These are phyloP conservation scores for Cyberlindnera suaveolens DNA, from an alignment of 805 yeast genomes.

Conservation along the genomic window DNA sequence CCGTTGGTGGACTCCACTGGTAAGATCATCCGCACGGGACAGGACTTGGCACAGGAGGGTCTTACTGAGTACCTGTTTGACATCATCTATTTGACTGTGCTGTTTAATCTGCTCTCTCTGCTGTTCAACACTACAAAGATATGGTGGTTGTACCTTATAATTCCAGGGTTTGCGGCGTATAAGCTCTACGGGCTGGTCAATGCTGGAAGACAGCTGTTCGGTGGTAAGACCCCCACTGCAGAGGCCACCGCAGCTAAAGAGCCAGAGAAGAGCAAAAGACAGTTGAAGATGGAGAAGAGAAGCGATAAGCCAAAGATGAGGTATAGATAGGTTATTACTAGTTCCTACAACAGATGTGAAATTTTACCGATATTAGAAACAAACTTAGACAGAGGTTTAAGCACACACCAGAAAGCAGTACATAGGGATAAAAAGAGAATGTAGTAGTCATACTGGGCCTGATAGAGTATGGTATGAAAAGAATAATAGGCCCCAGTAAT, in stretches of 20 bases:
- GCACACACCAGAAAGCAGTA: not conserved
- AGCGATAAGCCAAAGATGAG: conserved; percentile 32
- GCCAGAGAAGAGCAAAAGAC: conserved; percentile 33
- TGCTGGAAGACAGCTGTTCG: conserved; percentile 22
- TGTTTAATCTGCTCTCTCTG: conserved; percentile 39
- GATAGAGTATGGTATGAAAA: not conserved
- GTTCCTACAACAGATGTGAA: too few species aligned
- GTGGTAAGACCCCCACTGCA: conserved; percentile 9
- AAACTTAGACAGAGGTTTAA: not conserved
- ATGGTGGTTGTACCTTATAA: conserved; percentile 39
- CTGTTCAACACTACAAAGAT: conserved; percentile 37
- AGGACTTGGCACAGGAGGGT: conserved; percentile 43
- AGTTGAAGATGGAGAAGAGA: conserved; percentile 33
- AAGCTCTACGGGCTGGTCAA: conserved; percentile 33
- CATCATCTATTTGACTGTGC: conserved; percentile 44
- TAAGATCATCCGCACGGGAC: conserved; percentile 38
- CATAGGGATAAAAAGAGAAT: not conserved
- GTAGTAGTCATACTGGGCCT: not conserved
- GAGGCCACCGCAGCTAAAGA: conserved; percentile 2
- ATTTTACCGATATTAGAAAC: too few species aligned
- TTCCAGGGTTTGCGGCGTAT: conserved; percentile 41
- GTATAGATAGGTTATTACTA: conserved; percentile 22
- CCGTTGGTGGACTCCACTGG: conserved; percentile 35
- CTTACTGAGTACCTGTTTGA: conserved; percentile 51
- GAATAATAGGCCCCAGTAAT: not conserved